phyloP scores from a whole-genome alignment of 2,329 filamentous ascomycete species.

The Geoglossum cookeanum region DNA sequence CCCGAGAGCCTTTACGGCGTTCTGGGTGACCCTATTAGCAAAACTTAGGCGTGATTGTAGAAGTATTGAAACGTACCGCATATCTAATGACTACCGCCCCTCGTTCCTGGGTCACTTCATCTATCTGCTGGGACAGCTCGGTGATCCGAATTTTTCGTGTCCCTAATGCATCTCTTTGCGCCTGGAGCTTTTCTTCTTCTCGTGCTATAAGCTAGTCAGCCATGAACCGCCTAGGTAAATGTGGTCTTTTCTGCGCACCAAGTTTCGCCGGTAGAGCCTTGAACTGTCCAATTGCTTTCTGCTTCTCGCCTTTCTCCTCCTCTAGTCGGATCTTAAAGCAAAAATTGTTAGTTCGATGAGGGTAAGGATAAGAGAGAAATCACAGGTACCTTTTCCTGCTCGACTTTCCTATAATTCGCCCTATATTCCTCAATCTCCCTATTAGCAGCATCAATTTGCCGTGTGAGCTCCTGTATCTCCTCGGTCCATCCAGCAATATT shows the following conservation, averaged over 20 bases:
- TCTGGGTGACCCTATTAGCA: slow-evolving; percentile 17
- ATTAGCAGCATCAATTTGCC: slow-evolving; percentile 21
- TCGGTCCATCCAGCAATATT: slow-evolving; percentile 21
- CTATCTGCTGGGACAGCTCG: slow-evolving; percentile 34
- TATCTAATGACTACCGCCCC: slow-evolving; percentile 36
- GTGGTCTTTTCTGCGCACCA: slow-evolving; percentile 29
- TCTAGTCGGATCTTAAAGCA: slow-evolving; percentile 28
- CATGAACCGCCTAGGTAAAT: neutral
- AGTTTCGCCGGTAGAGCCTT: slow-evolving; percentile 51
- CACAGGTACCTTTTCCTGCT: slow-evolving; percentile 24
- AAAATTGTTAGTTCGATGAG: neutral
- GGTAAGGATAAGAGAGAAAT: neutral
- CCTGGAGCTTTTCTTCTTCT: slow-evolving; percentile 27
- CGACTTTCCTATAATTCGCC: slow-evolving; percentile 14
- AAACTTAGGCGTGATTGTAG: neutral
- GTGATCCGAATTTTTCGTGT: slow-evolving; percentile 28
- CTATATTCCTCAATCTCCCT: slow-evolving; percentile 25
- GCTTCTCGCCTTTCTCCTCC: slow-evolving; percentile 45
- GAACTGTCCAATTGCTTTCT: slow-evolving; percentile 46
- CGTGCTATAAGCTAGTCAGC: slow-evolving; percentile 19
- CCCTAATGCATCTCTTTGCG: slow-evolving; percentile 21
- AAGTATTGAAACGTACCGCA: slow-evolving; percentile 23
- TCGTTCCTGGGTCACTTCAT: slow-evolving; percentile 36
- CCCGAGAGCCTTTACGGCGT: slow-evolving; percentile 42
- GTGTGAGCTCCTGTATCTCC: slow-evolving; percentile 19